A percentile compares a stretch with the other conserved stretches of the same genome.
phyloP scores from a whole-genome alignment of 164 flowering plant species.

The Annona squamosa region DNA sequence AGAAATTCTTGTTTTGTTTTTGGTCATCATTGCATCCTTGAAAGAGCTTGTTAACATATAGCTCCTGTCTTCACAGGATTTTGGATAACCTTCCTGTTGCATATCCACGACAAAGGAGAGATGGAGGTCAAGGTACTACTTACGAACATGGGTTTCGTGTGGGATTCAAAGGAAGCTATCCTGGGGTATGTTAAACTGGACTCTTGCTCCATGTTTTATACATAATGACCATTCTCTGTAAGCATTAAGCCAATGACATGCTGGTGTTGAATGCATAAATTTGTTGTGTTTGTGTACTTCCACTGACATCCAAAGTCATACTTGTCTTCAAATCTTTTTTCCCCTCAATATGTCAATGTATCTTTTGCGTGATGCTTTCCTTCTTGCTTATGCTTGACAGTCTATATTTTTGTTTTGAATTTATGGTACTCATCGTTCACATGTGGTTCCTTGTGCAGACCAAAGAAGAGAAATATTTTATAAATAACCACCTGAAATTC shows the following conservation, averaged over 20 bases:
- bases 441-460: slow-evolving; percentile 26
- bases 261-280: too few species aligned
- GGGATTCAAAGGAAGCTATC: slow-evolving; percentile 56
- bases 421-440: slow-evolving; percentile 1
- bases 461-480: slow-evolving; percentile 48
- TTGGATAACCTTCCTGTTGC: slow-evolving; percentile 95
- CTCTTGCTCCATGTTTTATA: background rate
- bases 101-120: slow-evolving; percentile 67
- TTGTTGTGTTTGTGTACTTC: too few species aligned
- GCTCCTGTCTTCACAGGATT: slow-evolving; percentile 28
- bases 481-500: slow-evolving; percentile 59
- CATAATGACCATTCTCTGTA: background rate
- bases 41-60: background rate
- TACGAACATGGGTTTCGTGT: slow-evolving; percentile 93
- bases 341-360: too few species aligned
- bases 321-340: too few species aligned
- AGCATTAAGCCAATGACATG: too few species aligned
- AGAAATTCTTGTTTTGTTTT: background rate
- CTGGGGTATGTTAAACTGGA: slow-evolving; percentile 30
- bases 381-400: too few species aligned
- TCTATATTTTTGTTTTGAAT: too few species aligned
- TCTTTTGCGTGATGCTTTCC: too few species aligned
- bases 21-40: background rate
- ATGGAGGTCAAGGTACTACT: slow-evolving; percentile 45
- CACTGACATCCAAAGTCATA: too few species aligned